Evolutionary conservation across 495 filamentous ascomycete species (phyloP), one percentile per base, ranked within the genome.

Genomic region (Usnea hakonensis): DNA sequence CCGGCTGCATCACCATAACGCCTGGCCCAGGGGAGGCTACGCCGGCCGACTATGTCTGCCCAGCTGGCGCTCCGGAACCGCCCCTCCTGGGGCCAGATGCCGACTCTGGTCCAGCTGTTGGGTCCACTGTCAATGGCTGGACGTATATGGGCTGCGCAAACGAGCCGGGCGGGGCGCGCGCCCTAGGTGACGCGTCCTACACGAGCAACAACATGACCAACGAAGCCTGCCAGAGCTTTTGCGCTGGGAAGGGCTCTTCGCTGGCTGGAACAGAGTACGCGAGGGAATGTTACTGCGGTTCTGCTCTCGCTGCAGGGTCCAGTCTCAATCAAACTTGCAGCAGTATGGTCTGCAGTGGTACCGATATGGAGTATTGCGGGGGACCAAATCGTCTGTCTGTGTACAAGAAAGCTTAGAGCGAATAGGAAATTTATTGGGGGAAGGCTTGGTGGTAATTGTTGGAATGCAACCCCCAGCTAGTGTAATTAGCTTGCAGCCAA

Each of bases 1-100:
- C 77, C 11, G 77, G 77, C 30, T 79, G 77, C 70, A 78, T 78
- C 58, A 70, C 73, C 5, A 57, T 77, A 43, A 71, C 66, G 13
- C 35, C 64, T 38, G 76, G 77, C 9, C 75, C 75, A 19, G 68
- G 41, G 14, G n/a, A 62, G 38, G 73, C 73, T n/a, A 41, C 43
- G 17, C 44, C 46, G 17, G 46, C 63, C 14, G 56, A 64, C 43
- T 58, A 60, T 56, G 55, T 66, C 67, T 64, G 67, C 67, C 43
- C 40, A 16, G 57, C 57, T 23, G 16, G 10, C 32, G 14, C 28
- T 32, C 28, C 8, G 26, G 13, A 55, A 33, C 41, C 63, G 14
- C 2, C 30, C 57, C 28, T 30, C 32, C 28, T 44, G 36, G 9
- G 26, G 28, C 16, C 28, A 17, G 17, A 5, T 32, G 36, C 40